Evolutionary conservation across 2,329 filamentous ascomycete genomes (phyloP), one percentile per base, ranked within the genome.

Genomic region (Dactylellina drechsleri): DNA sequence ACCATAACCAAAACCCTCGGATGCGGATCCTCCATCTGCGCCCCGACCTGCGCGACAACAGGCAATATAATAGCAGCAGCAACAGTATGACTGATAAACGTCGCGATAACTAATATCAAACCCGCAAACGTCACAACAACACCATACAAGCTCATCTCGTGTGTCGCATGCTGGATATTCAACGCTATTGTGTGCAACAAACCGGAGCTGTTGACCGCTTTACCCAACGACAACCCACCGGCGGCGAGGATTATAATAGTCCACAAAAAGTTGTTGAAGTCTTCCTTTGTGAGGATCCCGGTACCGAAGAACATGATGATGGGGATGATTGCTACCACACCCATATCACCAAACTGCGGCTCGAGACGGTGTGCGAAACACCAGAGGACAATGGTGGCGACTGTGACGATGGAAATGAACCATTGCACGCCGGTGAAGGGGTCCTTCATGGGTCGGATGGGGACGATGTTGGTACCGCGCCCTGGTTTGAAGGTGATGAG

Each of bases 261-360:
- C 95, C 95, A 99, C 45, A 97, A 90, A 82, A 99, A 99, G 82
- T 99, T 99, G 85, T 99, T 99, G 82, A 99, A 99, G 83, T 99
- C 95, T 83, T 98, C 95, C 83, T 98, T 99, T 57, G 93, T 98
- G 36, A 99, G 85, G 78, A 98, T 94, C 10, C 95, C 95, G 1
- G 93, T 93, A 65, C 95, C 95, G 79, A 99, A 99, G 86, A 99
- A 99, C 49, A 97, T 85, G 2, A 96, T 91, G 60, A 99, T 90
- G 4, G 95, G 95, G 75, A 99, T 92, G 80, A 99, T 96, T 71
- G 95, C 96, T 49, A 99, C 91, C 62, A 99, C 93, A 62, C 95
- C 95, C 95, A 99, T 99, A 81, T 99, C 94, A 65, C 95, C 95
- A 80, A 99, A 97, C 0, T 94, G 83, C 76, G 86, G 83, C 80